Base-by-base conservation (phyloP, 164 flowering plant genomes). In the Platanus orientalis region DNA sequence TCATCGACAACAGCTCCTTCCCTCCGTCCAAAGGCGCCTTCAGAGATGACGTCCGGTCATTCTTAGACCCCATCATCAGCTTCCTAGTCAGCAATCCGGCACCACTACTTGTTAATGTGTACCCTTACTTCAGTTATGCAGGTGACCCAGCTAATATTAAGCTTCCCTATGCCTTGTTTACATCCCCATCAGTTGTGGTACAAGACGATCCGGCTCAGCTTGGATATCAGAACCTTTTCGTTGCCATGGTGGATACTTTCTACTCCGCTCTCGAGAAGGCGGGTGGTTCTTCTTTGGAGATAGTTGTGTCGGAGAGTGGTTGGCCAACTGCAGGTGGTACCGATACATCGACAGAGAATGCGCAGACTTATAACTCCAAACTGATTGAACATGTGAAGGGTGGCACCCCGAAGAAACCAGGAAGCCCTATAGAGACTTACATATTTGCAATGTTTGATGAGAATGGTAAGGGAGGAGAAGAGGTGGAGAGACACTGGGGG, bases 101-200 rank as follows among this genome's bases (percentile, higher is more conserved):
- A 0, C 84, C 84, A 11, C 58, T 80, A 2, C 68, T 80, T 2
- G 80, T 57, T n/a, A 80, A 78, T 64, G 72, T 80, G 51, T 80
- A 76, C 55, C 79, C 84, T 2, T 80, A 75, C 53, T 73, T 78
- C 17, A 20, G 64, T 20, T 50, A 71, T 48, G 9, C 3, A 6
- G 56, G 39, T 19, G 60, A 58, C 36, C 36, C 64, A 3, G 12
- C 17, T 16, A 9, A 23, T 26, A 66, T 68, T 19, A 16, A 14
- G 9, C 73, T 75, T 4, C 40, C 36, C 3, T 77, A 80, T 56
- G 80, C 79, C 12, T 69, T 80, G 13, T 80, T 80, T 45, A 75
- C 67, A 19, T 52, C 73, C 10, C 51, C 72, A 0, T 63, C 68
- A 20, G 29, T 42, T 2, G 69, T 58, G 0, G 54, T 60, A 2